These are phyloP conservation scores for Paraglomus brasilianum DNA, from an alignment of 192 early-diverging fungal species.

Conservation along the genomic window DNA sequence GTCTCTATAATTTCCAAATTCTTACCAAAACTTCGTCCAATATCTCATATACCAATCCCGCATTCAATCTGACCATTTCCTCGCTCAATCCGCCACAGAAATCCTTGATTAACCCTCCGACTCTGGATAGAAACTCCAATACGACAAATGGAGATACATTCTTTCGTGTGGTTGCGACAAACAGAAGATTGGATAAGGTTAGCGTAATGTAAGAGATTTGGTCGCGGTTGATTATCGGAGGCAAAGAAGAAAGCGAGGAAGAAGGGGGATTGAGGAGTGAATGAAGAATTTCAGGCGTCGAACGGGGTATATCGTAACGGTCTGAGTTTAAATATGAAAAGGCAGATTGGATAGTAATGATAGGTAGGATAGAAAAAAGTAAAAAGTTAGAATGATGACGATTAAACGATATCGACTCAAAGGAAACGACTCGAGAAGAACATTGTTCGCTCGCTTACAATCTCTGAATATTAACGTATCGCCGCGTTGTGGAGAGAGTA, in stretches of 20 bases:
- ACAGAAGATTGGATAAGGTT: background rate
- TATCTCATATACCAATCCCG: slow-evolving; percentile 26
- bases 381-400: background rate
- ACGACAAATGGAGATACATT: slow-evolving; percentile 27
- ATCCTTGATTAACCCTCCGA: slow-evolving; percentile 19
- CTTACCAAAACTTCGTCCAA: slow-evolving; percentile 27
- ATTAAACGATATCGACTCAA: background rate
- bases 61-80: slow-evolving; percentile 23
- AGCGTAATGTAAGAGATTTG: too few species aligned
- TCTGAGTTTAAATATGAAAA: too few species aligned
- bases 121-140: slow-evolving; percentile 17
- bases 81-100: slow-evolving; percentile 29
- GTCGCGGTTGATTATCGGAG: too few species aligned
- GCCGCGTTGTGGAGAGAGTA: slow-evolving; percentile 22
- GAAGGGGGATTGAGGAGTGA: too few species aligned
- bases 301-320: slow-evolving; percentile 6
- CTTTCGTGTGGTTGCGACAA: slow-evolving; percentile 19
- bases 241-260: too few species aligned
- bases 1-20: too few species aligned
- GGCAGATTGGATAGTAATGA: too few species aligned
- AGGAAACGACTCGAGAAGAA: background rate
- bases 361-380: background rate
- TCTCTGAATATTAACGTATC: slow-evolving; percentile 24
- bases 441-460: background rate
- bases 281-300: background rate